A percentile compares a stretch with the other conserved stretches of the same genome.
phyloP scores from a whole-genome alignment of 371 early-diverging fungal species.

The Dentiscutata heterogama region DNA sequence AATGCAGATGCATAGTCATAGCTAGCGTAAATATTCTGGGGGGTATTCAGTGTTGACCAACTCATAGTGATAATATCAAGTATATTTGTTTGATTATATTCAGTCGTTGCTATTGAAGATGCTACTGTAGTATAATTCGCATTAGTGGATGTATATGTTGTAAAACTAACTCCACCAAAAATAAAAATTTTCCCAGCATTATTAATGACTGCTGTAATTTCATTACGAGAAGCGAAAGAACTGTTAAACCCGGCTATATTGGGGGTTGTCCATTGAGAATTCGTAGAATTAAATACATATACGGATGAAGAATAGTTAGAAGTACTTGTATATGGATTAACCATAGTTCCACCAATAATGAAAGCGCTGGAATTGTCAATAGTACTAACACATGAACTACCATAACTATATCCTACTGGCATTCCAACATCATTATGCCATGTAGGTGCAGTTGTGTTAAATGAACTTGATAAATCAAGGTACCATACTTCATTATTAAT shows the following conservation, averaged over 20 bases:
- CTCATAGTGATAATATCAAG: too few relatives aligned
- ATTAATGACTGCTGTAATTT: slow-evolving; percentile 9
- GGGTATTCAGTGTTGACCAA: too few relatives aligned
- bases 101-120: too few relatives aligned
- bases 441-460: background rate
- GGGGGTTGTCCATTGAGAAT: background rate
- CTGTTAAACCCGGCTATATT: background rate
- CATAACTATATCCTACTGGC: too few relatives aligned
- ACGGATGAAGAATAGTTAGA: background rate
- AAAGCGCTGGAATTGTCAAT: background rate
- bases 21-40: too few relatives aligned
- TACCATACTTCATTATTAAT: background rate
- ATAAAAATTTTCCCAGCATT: background rate
- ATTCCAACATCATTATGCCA: background rate
- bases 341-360: background rate
- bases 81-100: too few relatives aligned
- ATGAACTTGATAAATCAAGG: slow-evolving; percentile 3
- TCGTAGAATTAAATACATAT: background rate
- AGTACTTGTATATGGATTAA: background rate
- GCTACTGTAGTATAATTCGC: too few relatives aligned
- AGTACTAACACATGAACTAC: background rate
- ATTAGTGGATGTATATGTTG: too few relatives aligned
- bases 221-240: background rate
- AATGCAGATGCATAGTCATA: too few relatives aligned
- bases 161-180: background rate